Evolutionary conservation across 2,329 filamentous ascomycete genomes (phyloP).

Genomic region (Trichoderma sp.): DNA sequence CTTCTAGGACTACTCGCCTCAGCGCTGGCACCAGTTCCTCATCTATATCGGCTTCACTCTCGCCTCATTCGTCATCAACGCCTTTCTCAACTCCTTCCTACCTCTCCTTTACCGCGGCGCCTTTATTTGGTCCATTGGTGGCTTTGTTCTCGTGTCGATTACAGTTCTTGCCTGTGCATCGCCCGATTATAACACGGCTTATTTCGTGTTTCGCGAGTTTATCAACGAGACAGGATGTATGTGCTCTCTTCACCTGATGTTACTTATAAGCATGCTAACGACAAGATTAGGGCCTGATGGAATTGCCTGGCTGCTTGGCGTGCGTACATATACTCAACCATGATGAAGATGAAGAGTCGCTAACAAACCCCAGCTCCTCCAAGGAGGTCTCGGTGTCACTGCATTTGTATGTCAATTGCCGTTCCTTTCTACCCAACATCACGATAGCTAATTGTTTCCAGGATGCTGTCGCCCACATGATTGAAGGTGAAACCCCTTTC

Average conservation of each 20-base stretch:
- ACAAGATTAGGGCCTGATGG: conserved; percentile 32
- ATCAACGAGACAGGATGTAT: conserved; percentile 36
- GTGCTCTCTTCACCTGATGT: not conserved
- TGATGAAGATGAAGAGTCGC: not conserved
- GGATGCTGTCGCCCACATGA: conserved; percentile 41
- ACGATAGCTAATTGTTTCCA: not conserved
- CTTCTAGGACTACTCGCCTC: conserved; percentile 47
- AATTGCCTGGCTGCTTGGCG: conserved; percentile 37
- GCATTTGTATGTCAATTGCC: conserved; percentile 30
- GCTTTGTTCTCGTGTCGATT: conserved; percentile 69
- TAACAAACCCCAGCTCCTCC: conserved; percentile 29
- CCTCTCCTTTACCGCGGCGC: conserved; percentile 61
- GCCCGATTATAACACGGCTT: conserved; percentile 52
- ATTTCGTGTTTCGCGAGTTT: conserved; percentile 36
- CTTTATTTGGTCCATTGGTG: conserved; percentile 68
- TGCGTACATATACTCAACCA: conserved; percentile 4
- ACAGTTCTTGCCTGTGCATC: conserved; percentile 66
- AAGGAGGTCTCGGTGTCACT: conserved; percentile 37
- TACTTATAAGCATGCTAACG: not conserved
- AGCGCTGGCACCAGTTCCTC: conserved; percentile 71
- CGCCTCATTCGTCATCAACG: conserved; percentile 34
- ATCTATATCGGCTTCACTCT: conserved; percentile 38
- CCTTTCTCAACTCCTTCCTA: conserved; percentile 35
- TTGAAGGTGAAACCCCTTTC: conserved; percentile 28
- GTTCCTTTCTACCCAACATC: too few relatives aligned